A percentile compares a stretch with the other conserved stretches of the same genome.
These are phyloP conservation scores for Globisporangium echinulatum DNA, from an alignment of 352 stramenopile species.

Conservation along the genomic window DNA sequence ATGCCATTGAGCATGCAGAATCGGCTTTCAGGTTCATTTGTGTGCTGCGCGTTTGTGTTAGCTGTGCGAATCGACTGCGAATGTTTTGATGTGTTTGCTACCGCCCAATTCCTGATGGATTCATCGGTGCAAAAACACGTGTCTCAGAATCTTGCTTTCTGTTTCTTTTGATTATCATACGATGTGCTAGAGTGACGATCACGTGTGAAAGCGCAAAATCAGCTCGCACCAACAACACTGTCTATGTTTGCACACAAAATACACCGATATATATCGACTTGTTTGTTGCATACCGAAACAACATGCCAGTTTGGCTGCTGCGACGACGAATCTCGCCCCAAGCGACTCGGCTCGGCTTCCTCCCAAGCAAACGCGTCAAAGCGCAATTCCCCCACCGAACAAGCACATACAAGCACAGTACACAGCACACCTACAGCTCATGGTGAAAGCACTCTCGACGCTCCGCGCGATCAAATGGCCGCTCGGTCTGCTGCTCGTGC, in stretches of 20 bases:
- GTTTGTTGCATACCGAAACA: not conserved
- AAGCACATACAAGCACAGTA: not conserved
- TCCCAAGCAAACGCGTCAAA: no score
- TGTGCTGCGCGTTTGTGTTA: not conserved
- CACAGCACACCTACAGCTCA: not conserved
- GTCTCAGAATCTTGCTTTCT: not conserved
- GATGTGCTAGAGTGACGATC: not conserved
- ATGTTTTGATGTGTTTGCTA: not conserved
- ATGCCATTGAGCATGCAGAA: not conserved
- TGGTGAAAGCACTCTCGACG: conserved; percentile 5
- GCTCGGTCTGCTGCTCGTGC: conserved; percentile 18
- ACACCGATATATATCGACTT: not conserved
- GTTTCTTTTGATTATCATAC: not conserved
- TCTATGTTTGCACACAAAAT: not conserved
- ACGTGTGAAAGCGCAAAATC: not conserved
- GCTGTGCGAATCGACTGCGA: not conserved
- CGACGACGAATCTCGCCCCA: not conserved
- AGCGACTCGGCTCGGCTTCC: no score
- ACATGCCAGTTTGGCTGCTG: not conserved
- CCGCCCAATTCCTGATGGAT: not conserved
- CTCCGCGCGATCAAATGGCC: conserved; percentile 9
- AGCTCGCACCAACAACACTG: not conserved
- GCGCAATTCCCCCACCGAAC: no score
- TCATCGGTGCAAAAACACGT: not conserved
- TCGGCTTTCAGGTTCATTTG: not conserved